Evolutionary conservation across 1,284 basidiomycete genomes (phyloP).

Genomic region (Leccinum fallax): DNA sequence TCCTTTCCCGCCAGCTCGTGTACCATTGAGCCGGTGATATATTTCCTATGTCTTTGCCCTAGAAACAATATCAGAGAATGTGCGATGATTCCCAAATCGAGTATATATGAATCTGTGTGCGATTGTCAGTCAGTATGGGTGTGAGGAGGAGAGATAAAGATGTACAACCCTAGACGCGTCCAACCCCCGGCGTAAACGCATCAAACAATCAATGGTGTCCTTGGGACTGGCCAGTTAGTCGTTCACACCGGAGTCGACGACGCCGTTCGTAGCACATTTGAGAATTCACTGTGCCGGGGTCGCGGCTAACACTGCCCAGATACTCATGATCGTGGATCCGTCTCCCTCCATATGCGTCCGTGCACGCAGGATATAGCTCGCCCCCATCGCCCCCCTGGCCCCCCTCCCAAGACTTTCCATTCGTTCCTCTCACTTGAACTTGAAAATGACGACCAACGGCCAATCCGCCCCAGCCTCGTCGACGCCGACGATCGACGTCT

Average conservation of each 20-base stretch:
- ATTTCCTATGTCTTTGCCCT: neutral
- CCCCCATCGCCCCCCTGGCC: neutral
- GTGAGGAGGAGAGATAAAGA: neutral
- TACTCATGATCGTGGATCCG: neutral
- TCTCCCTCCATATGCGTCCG: neutral
- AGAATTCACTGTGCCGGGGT: neutral
- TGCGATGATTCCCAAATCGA: neutral
- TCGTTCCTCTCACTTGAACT: no score
- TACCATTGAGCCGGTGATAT: neutral
- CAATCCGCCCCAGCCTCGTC: no score
- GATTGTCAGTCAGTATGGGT: neutral
- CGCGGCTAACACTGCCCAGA: neutral
- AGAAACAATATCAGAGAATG: neutral
- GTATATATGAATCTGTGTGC: neutral
- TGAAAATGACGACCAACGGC: no score
- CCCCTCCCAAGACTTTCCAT: no score
- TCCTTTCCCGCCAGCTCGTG: neutral
- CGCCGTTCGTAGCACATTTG: neutral
- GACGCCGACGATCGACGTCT: constrained; percentile 8
- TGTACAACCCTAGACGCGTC: neutral
- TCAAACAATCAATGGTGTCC: neutral
- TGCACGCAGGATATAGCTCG: neutral
- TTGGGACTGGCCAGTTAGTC: neutral
- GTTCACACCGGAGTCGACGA: neutral
- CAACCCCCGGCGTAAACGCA: neutral